Percentiles rank a stretch among this genome's conserved stretches.
Conservation (phyloP, 1,284 basidiomycete genomes). For the Heterobasidion occidentale region DNA sequence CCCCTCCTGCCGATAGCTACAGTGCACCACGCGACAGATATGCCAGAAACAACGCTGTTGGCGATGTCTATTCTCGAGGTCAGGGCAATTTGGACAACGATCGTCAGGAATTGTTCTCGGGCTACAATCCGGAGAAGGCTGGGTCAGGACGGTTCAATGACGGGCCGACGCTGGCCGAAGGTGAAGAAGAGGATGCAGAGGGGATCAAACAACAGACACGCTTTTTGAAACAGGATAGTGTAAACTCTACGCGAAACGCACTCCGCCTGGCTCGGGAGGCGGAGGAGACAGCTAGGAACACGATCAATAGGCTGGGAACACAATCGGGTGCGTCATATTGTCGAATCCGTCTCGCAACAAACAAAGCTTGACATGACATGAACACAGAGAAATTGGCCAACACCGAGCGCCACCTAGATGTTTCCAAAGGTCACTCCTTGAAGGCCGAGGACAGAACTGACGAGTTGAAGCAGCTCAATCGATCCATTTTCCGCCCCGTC, state of each 20-base stretch:
- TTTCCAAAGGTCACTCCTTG: slow-evolving; percentile 84
- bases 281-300: slow-evolving; percentile 91
- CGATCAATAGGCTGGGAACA: slow-evolving; percentile 81
- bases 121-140: slow-evolving; percentile 51
- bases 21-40: slow-evolving; percentile 35
- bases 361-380: neutral
- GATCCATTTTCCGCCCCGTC: slow-evolving; percentile 91
- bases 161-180: slow-evolving; percentile 51
- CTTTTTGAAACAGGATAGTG: slow-evolving; percentile 89
- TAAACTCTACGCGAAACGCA: slow-evolving; percentile 88
- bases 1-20: slow-evolving; percentile 21
- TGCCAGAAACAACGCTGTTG: slow-evolving; percentile 42
- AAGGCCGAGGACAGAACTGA: slow-evolving; percentile 92
- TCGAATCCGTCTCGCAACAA: slow-evolving; percentile 1
- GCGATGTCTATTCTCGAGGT: slow-evolving; percentile 56
- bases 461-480: slow-evolving; percentile 91
- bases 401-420: slow-evolving; percentile 93
- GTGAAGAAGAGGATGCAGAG: slow-evolving; percentile 94
- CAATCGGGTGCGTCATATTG: slow-evolving; percentile 75
- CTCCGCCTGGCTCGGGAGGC: slow-evolving; percentile 90
- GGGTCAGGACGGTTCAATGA: slow-evolving; percentile 54
- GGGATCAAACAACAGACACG: slow-evolving; percentile 93
- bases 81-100: slow-evolving; percentile 50
- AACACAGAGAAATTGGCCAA: slow-evolving; percentile 82
- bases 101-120: slow-evolving; percentile 69